These are phyloP conservation scores for Saturnispora bothae DNA, from an alignment of 805 yeast species.

Conservation along the genomic window DNA sequence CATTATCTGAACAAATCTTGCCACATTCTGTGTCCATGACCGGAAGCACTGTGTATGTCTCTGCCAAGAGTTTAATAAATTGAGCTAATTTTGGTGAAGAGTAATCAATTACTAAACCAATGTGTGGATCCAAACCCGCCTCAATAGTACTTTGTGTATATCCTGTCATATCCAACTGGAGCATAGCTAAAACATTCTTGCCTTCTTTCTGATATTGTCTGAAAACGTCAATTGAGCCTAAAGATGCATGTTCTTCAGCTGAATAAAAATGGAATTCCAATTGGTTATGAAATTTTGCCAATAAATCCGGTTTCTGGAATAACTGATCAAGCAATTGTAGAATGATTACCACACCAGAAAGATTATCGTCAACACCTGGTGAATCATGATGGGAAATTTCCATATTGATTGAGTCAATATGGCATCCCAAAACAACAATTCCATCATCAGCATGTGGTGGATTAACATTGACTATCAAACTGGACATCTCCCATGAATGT, in stretches of 20 bases:
- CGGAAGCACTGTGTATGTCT: slow-evolving; percentile 54
- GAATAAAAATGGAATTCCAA: slow-evolving; percentile 90
- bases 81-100: slow-evolving; percentile 44
- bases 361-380: slow-evolving; percentile 96
- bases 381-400: slow-evolving; percentile 49
- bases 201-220: slow-evolving; percentile 36
- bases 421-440: slow-evolving; percentile 74
- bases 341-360: slow-evolving; percentile 74
- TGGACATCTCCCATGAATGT: slow-evolving; percentile 74
- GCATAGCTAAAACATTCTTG: slow-evolving; percentile 61
- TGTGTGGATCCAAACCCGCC: slow-evolving; percentile 45
- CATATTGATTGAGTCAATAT: slow-evolving; percentile 75
- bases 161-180: slow-evolving; percentile 95
- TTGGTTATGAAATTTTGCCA: slow-evolving; percentile 37
- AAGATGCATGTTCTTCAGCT: slow-evolving; percentile 88
- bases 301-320: slow-evolving; percentile 15
- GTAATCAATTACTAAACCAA: slow-evolving; percentile 75
- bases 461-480: slow-evolving; percentile 53
- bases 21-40: slow-evolving; percentile 75
- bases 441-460: slow-evolving; percentile 23
- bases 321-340: slow-evolving; percentile 41
- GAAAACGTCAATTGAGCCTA: slow-evolving; percentile 79
- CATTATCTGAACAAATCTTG: slow-evolving; percentile 89
- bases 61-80: slow-evolving; percentile 53
- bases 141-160: slow-evolving; percentile 44